Percentiles rank a stretch among this genome's conserved stretches.
These are phyloP conservation scores for Lagerstroemia speciosa DNA, from an alignment of 345 rosid genomes.

Conservation along the genomic window DNA sequence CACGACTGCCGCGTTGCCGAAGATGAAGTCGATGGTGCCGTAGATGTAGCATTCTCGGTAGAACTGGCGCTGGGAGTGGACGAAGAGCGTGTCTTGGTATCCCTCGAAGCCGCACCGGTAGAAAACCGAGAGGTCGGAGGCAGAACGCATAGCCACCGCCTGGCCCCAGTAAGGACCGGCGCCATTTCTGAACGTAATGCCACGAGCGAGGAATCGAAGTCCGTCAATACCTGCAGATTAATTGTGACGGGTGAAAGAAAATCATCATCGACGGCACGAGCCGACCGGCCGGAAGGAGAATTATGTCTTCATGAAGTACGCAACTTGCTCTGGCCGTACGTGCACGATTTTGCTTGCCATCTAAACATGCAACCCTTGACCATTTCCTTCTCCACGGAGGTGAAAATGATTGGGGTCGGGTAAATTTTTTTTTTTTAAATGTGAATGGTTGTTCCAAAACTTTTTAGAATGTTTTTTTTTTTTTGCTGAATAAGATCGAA, in stretches of 20 bases:
- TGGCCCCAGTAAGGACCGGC: conserved; percentile 71
- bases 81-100: conserved; percentile 76
- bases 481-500: no score
- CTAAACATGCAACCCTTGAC: background rate
- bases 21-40: conserved; percentile 82
- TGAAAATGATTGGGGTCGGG: no score
- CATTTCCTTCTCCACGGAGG: no score
- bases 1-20: conserved; percentile 83
- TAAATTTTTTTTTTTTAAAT: no score
- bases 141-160: conserved; percentile 80
- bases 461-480: no score
- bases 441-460: no score
- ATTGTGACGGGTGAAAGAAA: no score
- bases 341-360: background rate
- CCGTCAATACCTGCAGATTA: conserved; percentile 32
- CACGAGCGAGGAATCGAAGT: conserved; percentile 58
- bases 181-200: conserved; percentile 59
- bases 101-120: conserved; percentile 69
- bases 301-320: no score
- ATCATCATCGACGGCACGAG: background rate
- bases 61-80: conserved; percentile 83
- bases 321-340: background rate
- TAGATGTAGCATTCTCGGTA: conserved; percentile 62
- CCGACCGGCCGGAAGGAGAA: no score
- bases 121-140: conserved; percentile 81